Percentiles rank a stretch among this genome's conserved stretches.
These are phyloP conservation scores for Saturnispora kantuleensis DNA, from an alignment of 805 yeast genomes.

Conservation along the genomic window DNA sequence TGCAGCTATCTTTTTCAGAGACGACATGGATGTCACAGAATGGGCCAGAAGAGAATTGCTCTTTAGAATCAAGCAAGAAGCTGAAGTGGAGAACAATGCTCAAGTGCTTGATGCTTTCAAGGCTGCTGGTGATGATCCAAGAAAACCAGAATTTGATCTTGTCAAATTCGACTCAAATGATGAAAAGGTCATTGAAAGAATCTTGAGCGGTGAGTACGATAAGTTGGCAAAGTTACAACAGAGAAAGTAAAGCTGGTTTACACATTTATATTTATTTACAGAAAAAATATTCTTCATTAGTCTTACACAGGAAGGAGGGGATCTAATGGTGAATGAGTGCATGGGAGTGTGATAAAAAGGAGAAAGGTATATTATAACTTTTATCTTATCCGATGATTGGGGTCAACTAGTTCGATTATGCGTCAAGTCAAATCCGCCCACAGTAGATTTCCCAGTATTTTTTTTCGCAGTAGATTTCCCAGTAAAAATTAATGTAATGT, in stretches of 20 bases:
- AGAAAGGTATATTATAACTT: no score
- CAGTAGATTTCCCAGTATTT: no score
- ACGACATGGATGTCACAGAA: slow-evolving; percentile 41
- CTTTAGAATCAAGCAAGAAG: slow-evolving; percentile 63
- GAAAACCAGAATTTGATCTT: slow-evolving; percentile 36
- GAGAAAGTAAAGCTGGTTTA: slow-evolving; percentile 1
- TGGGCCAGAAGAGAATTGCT: slow-evolving; percentile 83
- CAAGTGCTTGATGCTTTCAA: slow-evolving; percentile 38
- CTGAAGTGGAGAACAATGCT: slow-evolving; percentile 44
- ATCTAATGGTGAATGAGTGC: no score
- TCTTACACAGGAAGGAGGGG: no score
- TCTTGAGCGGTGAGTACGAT: slow-evolving; percentile 78
- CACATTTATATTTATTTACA: not conserved
- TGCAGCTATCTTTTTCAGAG: slow-evolving; percentile 41
- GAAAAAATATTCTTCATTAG: no score
- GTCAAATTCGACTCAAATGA: slow-evolving; percentile 60
- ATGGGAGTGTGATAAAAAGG: no score
- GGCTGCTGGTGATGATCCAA: slow-evolving; percentile 28
- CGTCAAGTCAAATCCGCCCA: no score
- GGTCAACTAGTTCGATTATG: no score
- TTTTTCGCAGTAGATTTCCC: no score
- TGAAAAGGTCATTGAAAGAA: slow-evolving; percentile 69
- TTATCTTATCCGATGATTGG: no score
- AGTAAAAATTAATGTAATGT: no score
- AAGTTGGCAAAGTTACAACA: slow-evolving; percentile 40